Base-by-base conservation (phyloP, 768 basidiomycete species). In the Tylopilus felleus region DNA sequence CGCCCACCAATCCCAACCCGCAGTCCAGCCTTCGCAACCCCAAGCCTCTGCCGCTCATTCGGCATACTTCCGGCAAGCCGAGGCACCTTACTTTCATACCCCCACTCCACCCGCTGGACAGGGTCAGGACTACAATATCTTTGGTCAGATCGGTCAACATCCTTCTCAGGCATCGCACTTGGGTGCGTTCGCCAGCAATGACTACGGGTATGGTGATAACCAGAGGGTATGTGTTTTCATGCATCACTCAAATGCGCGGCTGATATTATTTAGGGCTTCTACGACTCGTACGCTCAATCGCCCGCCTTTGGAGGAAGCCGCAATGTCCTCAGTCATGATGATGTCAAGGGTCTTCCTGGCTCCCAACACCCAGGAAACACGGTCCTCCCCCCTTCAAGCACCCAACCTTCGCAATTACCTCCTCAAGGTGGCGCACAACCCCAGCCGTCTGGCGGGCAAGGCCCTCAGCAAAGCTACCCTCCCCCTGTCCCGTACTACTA, bases 61-160 rank as follows among this genome's bases (percentile, higher is more conserved):
- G 9, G 57, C 64, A 0, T 90, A 88, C 65, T 89, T 87, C 77
- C 79, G 88, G 49, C 86, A 87, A 63, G 77, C 77, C 12, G 85
- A 89, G 8, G 67, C 78, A 3, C 85, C 85, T 5, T 90, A 89
- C 69, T 89, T 88, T 78, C 86, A 91, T 63, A 77, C 85, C 0
- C 81, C 86, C 8, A 91, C 90, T 3, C 90, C 89, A 21, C 88
- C 89, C 52, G 83, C 81, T 17, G 71, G 72, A 25, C 85, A 85
- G 61, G 72, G 74, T 17, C 88, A 89, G 57, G 78, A 81, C 36
- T 70, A 84, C 47, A 84, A 74, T 60, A 78, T 82, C 39, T 88
- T 90, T 62, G 83, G 85, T n/a, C 84, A 85, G 68, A 77, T 82
- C 19, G 68, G 64, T 7, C 78, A 82, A 48, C 84, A 84, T 50